Evolutionary conservation across 2,329 filamentous ascomycete species (phyloP).

Genomic region (Amphichorda felina): DNA sequence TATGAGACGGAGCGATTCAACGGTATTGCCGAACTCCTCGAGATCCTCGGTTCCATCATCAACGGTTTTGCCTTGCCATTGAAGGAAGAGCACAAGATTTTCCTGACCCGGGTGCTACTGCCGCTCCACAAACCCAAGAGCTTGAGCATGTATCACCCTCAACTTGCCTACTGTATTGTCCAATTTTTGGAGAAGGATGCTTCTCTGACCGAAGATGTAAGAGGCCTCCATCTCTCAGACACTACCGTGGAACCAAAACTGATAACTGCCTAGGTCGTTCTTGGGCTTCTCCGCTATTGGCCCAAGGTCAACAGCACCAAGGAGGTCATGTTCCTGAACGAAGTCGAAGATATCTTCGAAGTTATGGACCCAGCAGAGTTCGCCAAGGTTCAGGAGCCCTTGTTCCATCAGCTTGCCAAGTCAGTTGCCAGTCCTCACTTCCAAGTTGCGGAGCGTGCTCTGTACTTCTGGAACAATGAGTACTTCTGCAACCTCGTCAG

Average conservation of each 20-base stretch:
- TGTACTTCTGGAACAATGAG: conserved; percentile 99
- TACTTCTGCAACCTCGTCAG: conserved; percentile 99
- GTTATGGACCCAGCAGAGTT: conserved; percentile 99
- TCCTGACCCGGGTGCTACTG: conserved; percentile 83
- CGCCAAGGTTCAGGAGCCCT: conserved; percentile 92
- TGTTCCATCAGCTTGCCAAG: conserved; percentile 96
- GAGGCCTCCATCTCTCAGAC: conserved; percentile 10
- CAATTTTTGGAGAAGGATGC: conserved; percentile 98
- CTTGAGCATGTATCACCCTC: conserved; percentile 98
- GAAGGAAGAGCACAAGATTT: conserved; percentile 98
- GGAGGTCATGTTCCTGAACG: conserved; percentile 98
- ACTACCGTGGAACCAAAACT: conserved; percentile 1
- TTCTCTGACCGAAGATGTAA: conserved; percentile 87
- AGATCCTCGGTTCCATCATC: conserved; percentile 97
- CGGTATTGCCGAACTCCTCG: conserved; percentile 89
- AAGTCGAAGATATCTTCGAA: conserved; percentile 98
- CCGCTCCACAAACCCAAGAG: conserved; percentile 98
- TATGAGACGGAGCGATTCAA: conserved; percentile 99
- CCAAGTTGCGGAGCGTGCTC: conserved; percentile 90
- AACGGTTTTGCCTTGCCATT: conserved; percentile 94
- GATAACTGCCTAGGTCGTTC: conserved; percentile 57
- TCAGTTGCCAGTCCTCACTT: conserved; percentile 98
- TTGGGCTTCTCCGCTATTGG: conserved; percentile 93
- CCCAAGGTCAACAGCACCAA: conserved; percentile 99
- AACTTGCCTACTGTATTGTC: conserved; percentile 96